Evolutionary conservation across 257 asterid genomes (phyloP).

Genomic region (Gynochthodes officinalis): DNA sequence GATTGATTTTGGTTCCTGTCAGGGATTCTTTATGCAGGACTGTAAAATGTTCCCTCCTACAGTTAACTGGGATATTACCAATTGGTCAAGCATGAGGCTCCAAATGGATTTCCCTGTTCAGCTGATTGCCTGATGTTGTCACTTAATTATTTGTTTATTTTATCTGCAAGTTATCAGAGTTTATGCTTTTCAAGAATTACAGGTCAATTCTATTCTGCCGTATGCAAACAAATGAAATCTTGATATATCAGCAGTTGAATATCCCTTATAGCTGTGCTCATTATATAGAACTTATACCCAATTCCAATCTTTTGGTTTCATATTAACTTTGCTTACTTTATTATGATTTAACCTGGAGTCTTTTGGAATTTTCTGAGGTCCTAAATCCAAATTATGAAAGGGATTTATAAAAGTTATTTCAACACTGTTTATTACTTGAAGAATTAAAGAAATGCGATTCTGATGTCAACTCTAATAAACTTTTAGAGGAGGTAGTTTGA

Average conservation of each 20-base stretch:
- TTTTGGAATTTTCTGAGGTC: background rate
- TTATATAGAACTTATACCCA: background rate
- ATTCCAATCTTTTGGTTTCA: background rate
- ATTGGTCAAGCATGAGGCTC: conserved; percentile 87
- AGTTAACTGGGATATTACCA: conserved; percentile 89
- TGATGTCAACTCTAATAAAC: background rate
- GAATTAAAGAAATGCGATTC: background rate
- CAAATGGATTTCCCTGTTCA: conserved; percentile 97
- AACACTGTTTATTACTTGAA: no score
- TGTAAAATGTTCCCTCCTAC: conserved; percentile 98
- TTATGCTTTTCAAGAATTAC: background rate
- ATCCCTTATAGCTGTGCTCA: background rate
- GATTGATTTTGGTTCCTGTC: conserved; percentile 26
- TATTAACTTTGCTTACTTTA: no score
- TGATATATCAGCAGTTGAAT: background rate
- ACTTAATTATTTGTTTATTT: background rate
- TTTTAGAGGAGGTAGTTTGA: background rate
- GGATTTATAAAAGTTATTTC: background rate
- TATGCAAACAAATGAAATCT: background rate
- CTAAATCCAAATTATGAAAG: background rate
- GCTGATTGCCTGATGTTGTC: conserved; percentile 33
- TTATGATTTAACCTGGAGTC: background rate
- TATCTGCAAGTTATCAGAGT: background rate
- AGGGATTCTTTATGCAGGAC: conserved; percentile 99
- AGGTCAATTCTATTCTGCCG: background rate